These are phyloP conservation scores for Cercospora sp. DNA, from an alignment of 2,329 filamentous ascomycete species.

Conservation along the genomic window DNA sequence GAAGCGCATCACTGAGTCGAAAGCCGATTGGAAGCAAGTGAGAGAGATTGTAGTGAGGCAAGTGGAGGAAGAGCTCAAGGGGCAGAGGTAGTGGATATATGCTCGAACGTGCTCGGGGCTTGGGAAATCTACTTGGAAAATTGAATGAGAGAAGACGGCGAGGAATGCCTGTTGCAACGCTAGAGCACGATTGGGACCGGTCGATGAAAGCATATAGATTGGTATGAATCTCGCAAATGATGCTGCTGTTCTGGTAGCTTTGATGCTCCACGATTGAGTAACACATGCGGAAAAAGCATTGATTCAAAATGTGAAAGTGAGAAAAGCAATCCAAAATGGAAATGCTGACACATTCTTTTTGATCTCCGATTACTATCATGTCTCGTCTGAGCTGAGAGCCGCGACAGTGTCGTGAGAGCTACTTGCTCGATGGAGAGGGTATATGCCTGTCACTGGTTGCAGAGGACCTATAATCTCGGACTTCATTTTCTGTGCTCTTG, in stretches of 20 bases:
- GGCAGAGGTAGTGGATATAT: not conserved
- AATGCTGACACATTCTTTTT: not conserved
- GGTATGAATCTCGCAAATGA: not conserved
- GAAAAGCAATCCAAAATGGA: not conserved
- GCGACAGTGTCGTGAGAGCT: too few species aligned
- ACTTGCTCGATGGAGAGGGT: not conserved
- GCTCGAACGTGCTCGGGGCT: too few species aligned
- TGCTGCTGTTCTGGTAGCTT: not conserved
- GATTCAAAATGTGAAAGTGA: too few species aligned
- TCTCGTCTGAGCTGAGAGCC: not conserved
- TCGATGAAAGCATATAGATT: not conserved
- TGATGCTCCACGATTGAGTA: not conserved
- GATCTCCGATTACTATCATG: not conserved
- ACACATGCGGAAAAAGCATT: too few species aligned
- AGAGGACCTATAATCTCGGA: too few species aligned
- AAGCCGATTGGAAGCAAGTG: constrained; percentile 70
- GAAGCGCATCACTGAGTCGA: constrained; percentile 69
- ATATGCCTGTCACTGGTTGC: too few species aligned
- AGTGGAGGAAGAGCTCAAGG: constrained; percentile 54
- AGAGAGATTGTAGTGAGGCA: constrained; percentile 73
- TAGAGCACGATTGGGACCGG: too few species aligned
- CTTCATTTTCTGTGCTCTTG: too few species aligned
- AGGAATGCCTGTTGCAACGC: too few species aligned
- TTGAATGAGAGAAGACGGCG: too few species aligned
- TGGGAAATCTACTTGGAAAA: too few species aligned